These are phyloP conservation scores for Penicillium coprophilum DNA, from an alignment of 495 filamentous ascomycete species.

Conservation along the genomic window DNA sequence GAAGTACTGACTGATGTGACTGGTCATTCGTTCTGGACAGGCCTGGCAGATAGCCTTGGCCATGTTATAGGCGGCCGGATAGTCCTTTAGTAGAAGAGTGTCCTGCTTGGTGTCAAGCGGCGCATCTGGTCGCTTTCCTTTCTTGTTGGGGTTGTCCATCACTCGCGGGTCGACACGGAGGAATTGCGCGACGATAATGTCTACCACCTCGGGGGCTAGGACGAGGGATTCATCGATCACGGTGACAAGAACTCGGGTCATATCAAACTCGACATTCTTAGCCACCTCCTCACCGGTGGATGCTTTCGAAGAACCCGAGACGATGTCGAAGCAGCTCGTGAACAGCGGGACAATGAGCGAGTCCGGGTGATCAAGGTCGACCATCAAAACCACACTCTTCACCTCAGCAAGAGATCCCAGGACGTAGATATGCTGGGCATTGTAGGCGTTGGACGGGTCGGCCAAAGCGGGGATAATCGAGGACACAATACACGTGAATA, in stretches of 20 bases:
- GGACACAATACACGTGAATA: slow-evolving; percentile 85
- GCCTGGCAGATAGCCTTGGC: slow-evolving; percentile 88
- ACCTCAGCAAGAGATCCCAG: slow-evolving; percentile 85
- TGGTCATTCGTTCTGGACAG: slow-evolving; percentile 90
- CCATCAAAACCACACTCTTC: slow-evolving; percentile 90
- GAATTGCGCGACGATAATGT: slow-evolving; percentile 94
- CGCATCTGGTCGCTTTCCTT: slow-evolving; percentile 60
- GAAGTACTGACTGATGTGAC: slow-evolving; percentile 93
- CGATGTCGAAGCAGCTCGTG: slow-evolving; percentile 84
- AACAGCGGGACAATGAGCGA: slow-evolving; percentile 78
- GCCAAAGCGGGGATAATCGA: slow-evolving; percentile 81
- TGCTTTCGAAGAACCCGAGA: slow-evolving; percentile 72
- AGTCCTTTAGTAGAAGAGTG: slow-evolving; percentile 76
- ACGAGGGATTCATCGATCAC: slow-evolving; percentile 82
- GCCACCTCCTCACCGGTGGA: slow-evolving; percentile 74
- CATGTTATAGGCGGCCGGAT: slow-evolving; percentile 92
- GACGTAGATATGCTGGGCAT: slow-evolving; percentile 87
- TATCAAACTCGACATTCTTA: slow-evolving; percentile 89
- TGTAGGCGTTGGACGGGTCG: slow-evolving; percentile 87
- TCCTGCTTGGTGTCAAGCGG: slow-evolving; percentile 70
- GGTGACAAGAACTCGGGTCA: slow-evolving; percentile 79
- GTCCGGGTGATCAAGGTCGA: slow-evolving; percentile 81
- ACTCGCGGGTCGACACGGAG: slow-evolving; percentile 72
- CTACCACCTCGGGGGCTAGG: slow-evolving; percentile 82
- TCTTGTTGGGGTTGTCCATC: slow-evolving; percentile 44